Conservation (phyloP, 768 basidiomycete genomes). For the Kwoniella sp. region DNA sequence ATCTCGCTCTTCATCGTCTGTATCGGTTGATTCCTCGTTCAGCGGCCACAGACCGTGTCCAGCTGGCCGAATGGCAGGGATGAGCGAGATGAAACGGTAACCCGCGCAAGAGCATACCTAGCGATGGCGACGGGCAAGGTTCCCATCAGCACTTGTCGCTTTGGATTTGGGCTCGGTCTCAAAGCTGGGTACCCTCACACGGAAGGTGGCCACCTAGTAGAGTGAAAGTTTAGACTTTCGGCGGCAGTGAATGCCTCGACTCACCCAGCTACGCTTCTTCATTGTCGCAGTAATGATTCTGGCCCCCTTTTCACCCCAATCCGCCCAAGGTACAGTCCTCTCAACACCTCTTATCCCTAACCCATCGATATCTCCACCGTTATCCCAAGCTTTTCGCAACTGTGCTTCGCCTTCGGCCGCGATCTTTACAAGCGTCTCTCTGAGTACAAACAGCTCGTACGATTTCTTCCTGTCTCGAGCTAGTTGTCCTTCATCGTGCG, state of each 20-base stretch:
- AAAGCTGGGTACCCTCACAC: no score
- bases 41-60: constrained; percentile 5
- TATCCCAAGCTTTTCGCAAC: constrained; percentile 21
- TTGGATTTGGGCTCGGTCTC: no score
- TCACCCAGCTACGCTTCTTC: constrained; percentile 44
- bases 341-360: constrained; percentile 26
- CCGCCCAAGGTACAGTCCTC: constrained; percentile 35
- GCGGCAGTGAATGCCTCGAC: constrained; percentile 17
- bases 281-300: constrained; percentile 42
- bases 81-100: constrained; percentile 46
- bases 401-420: constrained; percentile 38
- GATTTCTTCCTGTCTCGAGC: constrained; percentile 3
- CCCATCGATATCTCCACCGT: constrained; percentile 17
- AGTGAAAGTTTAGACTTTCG: no score
- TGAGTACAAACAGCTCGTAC: constrained; percentile 48
- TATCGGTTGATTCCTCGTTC: background rate
- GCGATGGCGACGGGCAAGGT: background rate
- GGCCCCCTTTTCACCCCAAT: constrained; percentile 38
- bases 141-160: background rate
- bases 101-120: constrained; percentile 53
- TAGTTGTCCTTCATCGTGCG: constrained; percentile 8
- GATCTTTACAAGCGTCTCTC: constrained; percentile 38
- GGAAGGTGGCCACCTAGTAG: no score
- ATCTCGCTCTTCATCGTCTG: constrained; percentile 20
- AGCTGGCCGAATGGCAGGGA: constrained; percentile 16